Base-by-base conservation (phyloP, 257 asterid species). In the Solanum sparsipilum region DNA sequence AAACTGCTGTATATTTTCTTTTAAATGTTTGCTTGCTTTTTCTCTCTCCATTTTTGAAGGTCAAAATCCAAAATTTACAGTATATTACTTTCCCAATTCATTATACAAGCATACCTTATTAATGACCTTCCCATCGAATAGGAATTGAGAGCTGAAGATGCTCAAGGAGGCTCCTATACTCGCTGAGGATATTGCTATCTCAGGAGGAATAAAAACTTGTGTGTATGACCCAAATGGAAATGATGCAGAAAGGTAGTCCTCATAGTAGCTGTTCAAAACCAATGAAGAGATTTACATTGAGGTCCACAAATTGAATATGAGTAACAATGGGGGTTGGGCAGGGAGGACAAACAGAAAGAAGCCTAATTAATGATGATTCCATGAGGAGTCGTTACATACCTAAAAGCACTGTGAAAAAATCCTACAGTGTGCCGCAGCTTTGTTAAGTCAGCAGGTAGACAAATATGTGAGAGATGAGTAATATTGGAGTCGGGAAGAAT, bases 161-260 rank as follows among this genome's bases (percentile, higher is more conserved):
- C 98, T 93, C 89, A 93, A 87, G 89, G 99, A 94, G 84, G 99
- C 98, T 92, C 99, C 99, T 86, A 89, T 87, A 88, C 94, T 94
- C 91, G 92, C 91, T 13, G 98, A 95, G 74, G 99, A 95, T 86
- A 96, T 90, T 84, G 96, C 94, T 96, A 97, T 96, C 92, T 95
- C 99, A 84, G 99, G 96, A 87, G 97, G 89, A 48, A 97, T 88
- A 90, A 97, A 97, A 78, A 95, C 95, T 94, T 97, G 99, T 73
- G 91, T 88, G 92, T 97, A 97, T 41, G 98, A 95, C 87, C 99
- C 99, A 93, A 97, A 97, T 81, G 99, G 99, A 95, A 95, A 96
- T 86, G 94, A 83, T 41, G 98, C 94, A 88, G 98, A 93, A 70
- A 97, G 98, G 89, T 96, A 95, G 87, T 95, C 98, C 92, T 95